Conservation (phyloP, 2,329 filamentous ascomycete genomes). For the Pseudonectria foliicola region DNA sequence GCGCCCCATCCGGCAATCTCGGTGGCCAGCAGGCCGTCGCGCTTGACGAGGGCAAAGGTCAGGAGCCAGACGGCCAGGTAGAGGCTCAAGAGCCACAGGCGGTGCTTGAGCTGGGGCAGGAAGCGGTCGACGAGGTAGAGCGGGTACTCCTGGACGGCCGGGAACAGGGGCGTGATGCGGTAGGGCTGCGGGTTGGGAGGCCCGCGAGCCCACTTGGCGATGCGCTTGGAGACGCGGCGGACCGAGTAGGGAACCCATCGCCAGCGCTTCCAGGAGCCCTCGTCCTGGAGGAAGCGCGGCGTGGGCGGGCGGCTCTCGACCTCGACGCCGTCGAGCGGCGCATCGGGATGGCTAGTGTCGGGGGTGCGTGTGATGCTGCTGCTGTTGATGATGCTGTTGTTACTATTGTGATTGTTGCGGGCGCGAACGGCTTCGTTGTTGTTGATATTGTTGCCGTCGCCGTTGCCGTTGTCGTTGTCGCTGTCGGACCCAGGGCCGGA, state of each 20-base stretch:
- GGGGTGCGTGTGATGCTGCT: slow-evolving; percentile 7
- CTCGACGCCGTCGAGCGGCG: slow-evolving; percentile 37
- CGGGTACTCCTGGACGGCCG: slow-evolving; percentile 60
- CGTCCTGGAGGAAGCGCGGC: slow-evolving; percentile 55
- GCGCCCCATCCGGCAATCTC: slow-evolving; percentile 62
- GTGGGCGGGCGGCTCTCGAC: slow-evolving; percentile 37
- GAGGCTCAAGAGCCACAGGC: slow-evolving; percentile 48
- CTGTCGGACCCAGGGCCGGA: slow-evolving; percentile 11
- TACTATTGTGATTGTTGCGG: slow-evolving; percentile 1
- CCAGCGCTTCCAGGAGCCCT: slow-evolving; percentile 39
- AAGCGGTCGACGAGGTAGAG: slow-evolving; percentile 55
- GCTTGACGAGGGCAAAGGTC: slow-evolving; percentile 61
- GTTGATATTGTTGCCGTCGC: slow-evolving; percentile 6
- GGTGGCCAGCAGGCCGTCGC: slow-evolving; percentile 49
- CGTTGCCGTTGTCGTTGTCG: slow-evolving; percentile 6
- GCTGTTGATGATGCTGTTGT: no score
- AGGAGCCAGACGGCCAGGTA: slow-evolving; percentile 63
- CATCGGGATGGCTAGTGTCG: slow-evolving; percentile 32
- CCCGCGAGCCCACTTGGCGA: slow-evolving; percentile 46
- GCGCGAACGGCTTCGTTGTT: neutral
- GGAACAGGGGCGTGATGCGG: slow-evolving; percentile 54
- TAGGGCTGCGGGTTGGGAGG: slow-evolving; percentile 43
- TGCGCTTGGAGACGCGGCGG: slow-evolving; percentile 36
- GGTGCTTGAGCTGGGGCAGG: slow-evolving; percentile 52
- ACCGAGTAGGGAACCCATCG: slow-evolving; percentile 54